These are phyloP conservation scores for Pseudonitzschia multistriata DNA, from an alignment of 108 stramenopile species.

Conservation along the genomic window DNA sequence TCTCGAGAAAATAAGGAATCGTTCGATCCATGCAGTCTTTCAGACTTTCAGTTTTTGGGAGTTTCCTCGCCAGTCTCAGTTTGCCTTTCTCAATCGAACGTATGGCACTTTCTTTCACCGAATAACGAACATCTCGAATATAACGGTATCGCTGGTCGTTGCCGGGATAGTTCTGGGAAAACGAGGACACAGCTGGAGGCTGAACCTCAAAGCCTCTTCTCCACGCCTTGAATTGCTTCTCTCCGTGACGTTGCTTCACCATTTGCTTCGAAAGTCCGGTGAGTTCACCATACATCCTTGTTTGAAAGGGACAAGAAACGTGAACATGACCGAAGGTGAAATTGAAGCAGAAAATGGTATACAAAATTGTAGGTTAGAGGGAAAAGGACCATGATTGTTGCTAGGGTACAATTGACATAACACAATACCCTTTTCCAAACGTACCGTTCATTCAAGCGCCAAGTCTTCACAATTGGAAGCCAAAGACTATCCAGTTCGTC, in stretches of 20 bases:
- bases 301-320: constrained; percentile 1
- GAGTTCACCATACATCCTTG: constrained; percentile 73
- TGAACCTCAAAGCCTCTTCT: constrained; percentile 78
- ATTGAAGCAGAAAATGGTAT: too few species aligned
- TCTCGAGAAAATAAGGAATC: constrained; percentile 89
- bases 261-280: constrained; percentile 92
- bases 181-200: constrained; percentile 83
- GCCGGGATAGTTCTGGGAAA: constrained; percentile 40
- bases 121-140: constrained; percentile 72
- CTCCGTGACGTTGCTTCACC: constrained; percentile 89
- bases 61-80: constrained; percentile 64
- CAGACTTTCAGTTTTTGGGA: constrained; percentile 90
- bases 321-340: not conserved
- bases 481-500: constrained; percentile 86
- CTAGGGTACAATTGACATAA: not conserved
- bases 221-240: constrained; percentile 92
- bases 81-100: constrained; percentile 74
- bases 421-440: not conserved
- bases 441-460: constrained; percentile 88
- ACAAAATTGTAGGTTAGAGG: not conserved
- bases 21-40: constrained; percentile 86
- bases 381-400: not conserved
- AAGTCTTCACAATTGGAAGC: constrained; percentile 89
- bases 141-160: constrained; percentile 86
- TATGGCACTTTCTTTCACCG: constrained; percentile 69